Conservation (phyloP, 2,329 filamentous ascomycete species). For the Sporothrix pseudoabietina region DNA sequence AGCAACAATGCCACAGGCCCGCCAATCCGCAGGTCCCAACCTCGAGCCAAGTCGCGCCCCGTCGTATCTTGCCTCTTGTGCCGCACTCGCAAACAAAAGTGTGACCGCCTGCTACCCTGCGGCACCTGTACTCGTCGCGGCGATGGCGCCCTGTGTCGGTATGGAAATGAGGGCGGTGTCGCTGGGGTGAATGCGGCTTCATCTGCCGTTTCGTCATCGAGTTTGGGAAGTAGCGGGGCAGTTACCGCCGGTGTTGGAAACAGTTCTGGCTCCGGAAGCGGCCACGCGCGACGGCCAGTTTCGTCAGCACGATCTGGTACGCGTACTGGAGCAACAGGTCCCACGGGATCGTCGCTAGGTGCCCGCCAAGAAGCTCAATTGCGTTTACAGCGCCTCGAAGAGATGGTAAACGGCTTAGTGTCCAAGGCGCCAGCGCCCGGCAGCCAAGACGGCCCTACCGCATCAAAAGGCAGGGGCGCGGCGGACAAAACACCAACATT, state of each 20-base stretch:
- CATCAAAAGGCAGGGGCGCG: not conserved
- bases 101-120: conserved; percentile 48
- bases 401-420: conserved; percentile 42
- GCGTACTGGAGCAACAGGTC: not conserved
- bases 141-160: conserved; percentile 42
- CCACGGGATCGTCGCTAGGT: conserved; percentile 5
- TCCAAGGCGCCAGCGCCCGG: not conserved
- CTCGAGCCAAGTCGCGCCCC: conserved; percentile 37
- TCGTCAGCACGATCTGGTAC: conserved; percentile 16
- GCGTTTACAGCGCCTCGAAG: conserved; percentile 47
- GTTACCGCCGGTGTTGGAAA: conserved; percentile 29
- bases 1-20: conserved; percentile 4
- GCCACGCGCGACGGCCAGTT: conserved; percentile 35
- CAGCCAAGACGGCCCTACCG: not conserved
- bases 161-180: conserved; percentile 35
- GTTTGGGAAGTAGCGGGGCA: not conserved
- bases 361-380: conserved; percentile 45
- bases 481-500: conserved; percentile 5
- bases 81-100: conserved; percentile 49
- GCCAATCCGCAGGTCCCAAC: conserved; percentile 19
- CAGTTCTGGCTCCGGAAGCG: conserved; percentile 33
- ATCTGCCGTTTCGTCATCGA: not conserved
- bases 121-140: conserved; percentile 46
- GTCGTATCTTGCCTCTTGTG: conserved; percentile 49
- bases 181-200: not conserved